These are phyloP conservation scores for Astrothelium macrocarpum DNA, from an alignment of 495 filamentous ascomycete genomes.

Conservation along the genomic window DNA sequence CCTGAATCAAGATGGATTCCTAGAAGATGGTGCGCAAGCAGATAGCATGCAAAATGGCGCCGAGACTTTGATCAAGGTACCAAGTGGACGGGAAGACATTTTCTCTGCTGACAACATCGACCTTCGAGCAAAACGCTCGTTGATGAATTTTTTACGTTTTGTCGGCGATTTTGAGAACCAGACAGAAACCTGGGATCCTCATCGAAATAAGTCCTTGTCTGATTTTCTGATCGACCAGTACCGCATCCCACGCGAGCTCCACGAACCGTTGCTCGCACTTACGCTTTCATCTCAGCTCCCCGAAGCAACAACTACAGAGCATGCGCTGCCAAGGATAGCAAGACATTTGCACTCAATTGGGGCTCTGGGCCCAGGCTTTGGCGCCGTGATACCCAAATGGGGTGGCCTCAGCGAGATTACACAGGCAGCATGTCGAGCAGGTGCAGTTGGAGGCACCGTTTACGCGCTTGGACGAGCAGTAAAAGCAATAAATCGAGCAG, in stretches of 20 bases:
- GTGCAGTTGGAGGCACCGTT: slow-evolving; percentile 81
- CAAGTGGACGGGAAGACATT: slow-evolving; percentile 78
- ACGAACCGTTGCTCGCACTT: slow-evolving; percentile 64
- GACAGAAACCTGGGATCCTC: slow-evolving; percentile 39
- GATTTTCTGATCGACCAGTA: slow-evolving; percentile 62
- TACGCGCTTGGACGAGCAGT: slow-evolving; percentile 75
- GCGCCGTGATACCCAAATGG: slow-evolving; percentile 80
- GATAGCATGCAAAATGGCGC: slow-evolving; percentile 9
- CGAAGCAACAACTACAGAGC: slow-evolving; percentile 48
- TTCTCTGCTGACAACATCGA: slow-evolving; percentile 65
- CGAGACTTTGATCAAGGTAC: slow-evolving; percentile 50
- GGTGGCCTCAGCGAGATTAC: slow-evolving; percentile 85
- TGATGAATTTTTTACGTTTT: slow-evolving; percentile 87
- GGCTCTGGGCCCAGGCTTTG: slow-evolving; percentile 75
- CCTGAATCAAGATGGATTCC: not conserved
- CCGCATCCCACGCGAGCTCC: slow-evolving; percentile 59
- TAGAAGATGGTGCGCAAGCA: not conserved
- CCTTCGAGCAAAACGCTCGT: slow-evolving; percentile 61
- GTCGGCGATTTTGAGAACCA: slow-evolving; percentile 52
- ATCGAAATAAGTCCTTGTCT: slow-evolving; percentile 44
- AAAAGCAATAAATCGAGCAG: slow-evolving; percentile 22
- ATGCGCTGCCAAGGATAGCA: slow-evolving; percentile 59
- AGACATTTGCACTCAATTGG: slow-evolving; percentile 82
- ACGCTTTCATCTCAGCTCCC: slow-evolving; percentile 58
- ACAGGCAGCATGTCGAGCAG: slow-evolving; percentile 85